These are phyloP conservation scores for Astragalus membranaceus DNA, from an alignment of 306 rosid species.

Conservation along the genomic window DNA sequence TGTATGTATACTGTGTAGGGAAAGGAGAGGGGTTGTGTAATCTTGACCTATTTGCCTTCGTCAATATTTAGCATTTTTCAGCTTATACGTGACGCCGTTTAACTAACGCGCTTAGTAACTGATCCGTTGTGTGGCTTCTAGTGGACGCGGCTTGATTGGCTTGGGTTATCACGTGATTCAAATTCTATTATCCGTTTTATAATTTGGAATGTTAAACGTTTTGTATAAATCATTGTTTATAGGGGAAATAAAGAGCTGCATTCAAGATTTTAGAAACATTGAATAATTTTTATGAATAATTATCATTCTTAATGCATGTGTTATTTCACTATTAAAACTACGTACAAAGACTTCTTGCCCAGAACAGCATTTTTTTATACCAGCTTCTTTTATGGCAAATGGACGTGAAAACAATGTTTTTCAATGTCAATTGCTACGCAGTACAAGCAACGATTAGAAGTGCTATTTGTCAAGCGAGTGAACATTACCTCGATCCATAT, in stretches of 20 bases:
- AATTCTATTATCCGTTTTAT: not conserved
- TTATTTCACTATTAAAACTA: not conserved
- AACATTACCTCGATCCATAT: not conserved
- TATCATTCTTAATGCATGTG: not conserved
- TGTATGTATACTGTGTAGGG: not conserved
- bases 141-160: not conserved
- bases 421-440: not conserved
- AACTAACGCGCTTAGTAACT: not conserved
- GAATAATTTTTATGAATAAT: not conserved
- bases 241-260: not conserved
- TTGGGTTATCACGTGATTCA: not conserved
- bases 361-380: not conserved
- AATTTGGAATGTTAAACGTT: not conserved
- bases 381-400: not conserved
- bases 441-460: too few relatives aligned
- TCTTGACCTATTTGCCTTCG: not conserved
- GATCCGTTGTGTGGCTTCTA: not conserved
- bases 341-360: not conserved
- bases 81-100: not conserved
- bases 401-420: not conserved
- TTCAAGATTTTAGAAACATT: not conserved
- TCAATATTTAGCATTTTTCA: conserved; percentile 4
- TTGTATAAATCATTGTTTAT: not conserved
- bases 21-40: not conserved
- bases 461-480: not conserved